Evolutionary conservation across 305 asterid genomes (phyloP).

Genomic region (Fraxinus greggii): DNA sequence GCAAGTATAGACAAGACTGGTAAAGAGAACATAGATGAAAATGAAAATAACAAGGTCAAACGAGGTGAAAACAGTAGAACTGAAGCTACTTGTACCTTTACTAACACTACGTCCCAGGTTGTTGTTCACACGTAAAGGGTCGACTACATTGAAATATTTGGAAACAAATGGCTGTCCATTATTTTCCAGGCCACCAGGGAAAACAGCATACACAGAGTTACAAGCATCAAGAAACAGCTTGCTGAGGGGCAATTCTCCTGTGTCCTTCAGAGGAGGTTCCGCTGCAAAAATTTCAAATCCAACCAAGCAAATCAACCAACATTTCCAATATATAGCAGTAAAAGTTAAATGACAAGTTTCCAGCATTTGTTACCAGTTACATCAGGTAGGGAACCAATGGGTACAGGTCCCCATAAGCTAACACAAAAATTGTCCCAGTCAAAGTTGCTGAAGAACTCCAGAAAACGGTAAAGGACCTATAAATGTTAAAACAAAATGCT

Average conservation of each 20-base stretch:
- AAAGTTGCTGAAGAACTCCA: slow-evolving; percentile 87
- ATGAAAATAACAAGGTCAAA: not conserved
- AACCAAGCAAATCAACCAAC: slow-evolving; percentile 6
- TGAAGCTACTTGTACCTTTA: slow-evolving; percentile 55
- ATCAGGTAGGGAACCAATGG: slow-evolving; percentile 73
- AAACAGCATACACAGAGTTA: slow-evolving; percentile 77
- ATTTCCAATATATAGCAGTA: slow-evolving; percentile 12
- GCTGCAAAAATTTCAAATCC: slow-evolving; percentile 51
- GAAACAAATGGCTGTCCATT: slow-evolving; percentile 73
- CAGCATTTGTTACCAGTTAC: slow-evolving; percentile 57
- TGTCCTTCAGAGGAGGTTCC: slow-evolving; percentile 77
- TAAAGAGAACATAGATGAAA: not conserved
- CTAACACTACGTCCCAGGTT: slow-evolving; percentile 98
- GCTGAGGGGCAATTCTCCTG: slow-evolving; percentile 72
- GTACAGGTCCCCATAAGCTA: slow-evolving; percentile 95
- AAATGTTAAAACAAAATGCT: slow-evolving; percentile 24
- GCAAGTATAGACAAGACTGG: not conserved
- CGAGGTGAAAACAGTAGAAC: slow-evolving; percentile 6
- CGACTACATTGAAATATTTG: slow-evolving; percentile 83
- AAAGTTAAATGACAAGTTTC: slow-evolving; percentile 6
- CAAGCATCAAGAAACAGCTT: slow-evolving; percentile 82
- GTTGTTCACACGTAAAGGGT: slow-evolving; percentile 88
- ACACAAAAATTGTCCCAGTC: slow-evolving; percentile 94
- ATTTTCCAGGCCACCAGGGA: slow-evolving; percentile 68
- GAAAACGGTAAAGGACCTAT: slow-evolving; percentile 80